These are phyloP conservation scores for Allomyces arbusculus DNA, from an alignment of 192 early-diverging fungal genomes.

Conservation along the genomic window DNA sequence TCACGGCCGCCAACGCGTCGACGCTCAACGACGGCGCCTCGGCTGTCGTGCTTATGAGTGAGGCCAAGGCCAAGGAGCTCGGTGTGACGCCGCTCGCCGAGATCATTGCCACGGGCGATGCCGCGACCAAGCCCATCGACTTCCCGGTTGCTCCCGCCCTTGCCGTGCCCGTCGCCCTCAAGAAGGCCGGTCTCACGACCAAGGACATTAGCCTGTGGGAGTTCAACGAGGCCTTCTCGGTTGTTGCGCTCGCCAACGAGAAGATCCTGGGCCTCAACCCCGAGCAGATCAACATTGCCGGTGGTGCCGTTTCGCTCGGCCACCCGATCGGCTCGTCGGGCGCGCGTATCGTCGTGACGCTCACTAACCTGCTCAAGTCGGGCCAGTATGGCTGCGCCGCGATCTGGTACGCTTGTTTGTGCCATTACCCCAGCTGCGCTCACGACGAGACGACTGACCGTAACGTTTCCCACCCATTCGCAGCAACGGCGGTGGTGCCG, in stretches of 20 bases:
- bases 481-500: constrained; percentile 59
- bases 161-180: constrained; percentile 78
- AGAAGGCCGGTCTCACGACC: constrained; percentile 56
- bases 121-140: constrained; percentile 69
- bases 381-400: constrained; percentile 60
- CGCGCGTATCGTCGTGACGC: constrained; percentile 60
- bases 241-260: constrained; percentile 78
- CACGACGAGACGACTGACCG: too few species aligned
- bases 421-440: too few species aligned
- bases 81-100: constrained; percentile 71
- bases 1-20: constrained; percentile 88
- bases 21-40: constrained; percentile 93
- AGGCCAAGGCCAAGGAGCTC: constrained; percentile 45
- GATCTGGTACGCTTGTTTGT: constrained; percentile 21
- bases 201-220: constrained; percentile 85
- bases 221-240: constrained; percentile 94
- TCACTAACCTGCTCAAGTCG: constrained; percentile 58
- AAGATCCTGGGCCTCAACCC: constrained; percentile 56
- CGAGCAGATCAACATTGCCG: constrained; percentile 51
- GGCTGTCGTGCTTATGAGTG: constrained; percentile 67
- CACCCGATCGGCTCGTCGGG: constrained; percentile 71
- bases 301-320: constrained; percentile 60
- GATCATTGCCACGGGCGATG: constrained; percentile 76
- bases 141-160: constrained; percentile 88
- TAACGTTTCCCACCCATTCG: too few species aligned